Evolutionary conservation across 208 protist species (phyloP).

Genomic region (Dictyostelium gargantuum): DNA sequence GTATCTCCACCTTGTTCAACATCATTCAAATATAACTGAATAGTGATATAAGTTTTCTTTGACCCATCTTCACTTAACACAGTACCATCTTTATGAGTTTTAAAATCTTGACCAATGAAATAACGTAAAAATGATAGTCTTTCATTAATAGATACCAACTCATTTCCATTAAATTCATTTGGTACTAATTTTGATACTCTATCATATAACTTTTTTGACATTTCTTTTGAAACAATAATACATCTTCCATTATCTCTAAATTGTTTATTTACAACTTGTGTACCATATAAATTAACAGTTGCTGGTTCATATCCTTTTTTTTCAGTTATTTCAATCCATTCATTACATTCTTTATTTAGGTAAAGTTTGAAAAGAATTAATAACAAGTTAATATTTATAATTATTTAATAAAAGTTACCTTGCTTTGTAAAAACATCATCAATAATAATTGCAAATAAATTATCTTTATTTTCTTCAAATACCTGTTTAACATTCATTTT

Average conservation of each 20-base stretch:
- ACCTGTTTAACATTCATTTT: too few species aligned
- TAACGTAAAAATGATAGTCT: conserved; percentile 12
- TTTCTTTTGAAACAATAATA: conserved; percentile 10
- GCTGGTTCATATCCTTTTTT: conserved; percentile 39
- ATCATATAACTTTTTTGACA: conserved; percentile 3
- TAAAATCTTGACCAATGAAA: conserved; percentile 15
- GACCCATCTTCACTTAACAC: not conserved
- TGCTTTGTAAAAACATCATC: not conserved
- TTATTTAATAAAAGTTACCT: too few species aligned
- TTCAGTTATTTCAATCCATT: conserved; percentile 19
- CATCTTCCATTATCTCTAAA: conserved; percentile 53
- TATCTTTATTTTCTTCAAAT: too few species aligned
- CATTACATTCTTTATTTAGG: conserved; percentile 26
- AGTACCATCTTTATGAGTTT: conserved; percentile 19
- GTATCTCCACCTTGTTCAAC: conserved; percentile 13
- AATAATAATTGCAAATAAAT: too few species aligned
- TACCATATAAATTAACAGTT: not conserved
- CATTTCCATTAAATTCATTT: not conserved
- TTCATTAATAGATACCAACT: not conserved
- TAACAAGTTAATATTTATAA: not conserved
- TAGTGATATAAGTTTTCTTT: not conserved
- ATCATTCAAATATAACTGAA: conserved; percentile 40
- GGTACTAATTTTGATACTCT: conserved; percentile 1
- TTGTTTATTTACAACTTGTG: not conserved
- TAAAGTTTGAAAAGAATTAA: not conserved